Evolutionary conservation across 1,284 basidiomycete species (phyloP), one percentile per base, ranked within the genome.

Genomic region (Ganoderma meredithae): DNA sequence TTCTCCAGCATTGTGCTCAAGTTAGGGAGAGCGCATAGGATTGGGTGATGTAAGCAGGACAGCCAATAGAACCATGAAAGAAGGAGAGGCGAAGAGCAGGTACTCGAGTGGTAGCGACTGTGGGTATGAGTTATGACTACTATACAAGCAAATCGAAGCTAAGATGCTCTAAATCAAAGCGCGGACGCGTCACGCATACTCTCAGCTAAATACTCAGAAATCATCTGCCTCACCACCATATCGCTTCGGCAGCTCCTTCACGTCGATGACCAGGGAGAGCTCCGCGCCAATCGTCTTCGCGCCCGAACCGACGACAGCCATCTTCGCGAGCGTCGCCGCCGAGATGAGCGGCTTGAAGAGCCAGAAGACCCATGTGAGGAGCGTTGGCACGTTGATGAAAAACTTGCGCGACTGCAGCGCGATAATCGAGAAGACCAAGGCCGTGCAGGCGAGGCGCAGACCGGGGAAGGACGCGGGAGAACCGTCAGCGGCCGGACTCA

Each of bases 351-450:
- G 85, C 76, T 90, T 94, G 83, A 94, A 93, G n/a, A 88, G 74
- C 91, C 91, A 93, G 81, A 93, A 94, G 68, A 94, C 84, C 92
- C 92, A 94, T 43, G 88, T 86, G 72, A 93, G 82, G 68, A 91
- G 76, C 2, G 86, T 85, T 0, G 93, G 92, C 17, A 94, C 91
- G 74, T 93, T 93, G 74, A 94, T 83, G 75, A 94, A 94, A 81
- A 90, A 92, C 77, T 94, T 94, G 76, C 85, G 85, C 71, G 86
- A 85, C 90, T 92, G 72, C n/a, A 25, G 13, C 31, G 33, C 27
- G 55, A 56, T 36, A 56, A 31, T 19, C 13, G 17, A 15, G 27
- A 17, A 8, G 25, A 41, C 36, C 39, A 27, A 47, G 27, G 19
- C n/a, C 47, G 4, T 3, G 31, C 25, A 36, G n/a, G 22, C 15